Evolutionary conservation across 2,329 filamentous ascomycete genomes (phyloP).

Genomic region (Aspergillus candidus): DNA sequence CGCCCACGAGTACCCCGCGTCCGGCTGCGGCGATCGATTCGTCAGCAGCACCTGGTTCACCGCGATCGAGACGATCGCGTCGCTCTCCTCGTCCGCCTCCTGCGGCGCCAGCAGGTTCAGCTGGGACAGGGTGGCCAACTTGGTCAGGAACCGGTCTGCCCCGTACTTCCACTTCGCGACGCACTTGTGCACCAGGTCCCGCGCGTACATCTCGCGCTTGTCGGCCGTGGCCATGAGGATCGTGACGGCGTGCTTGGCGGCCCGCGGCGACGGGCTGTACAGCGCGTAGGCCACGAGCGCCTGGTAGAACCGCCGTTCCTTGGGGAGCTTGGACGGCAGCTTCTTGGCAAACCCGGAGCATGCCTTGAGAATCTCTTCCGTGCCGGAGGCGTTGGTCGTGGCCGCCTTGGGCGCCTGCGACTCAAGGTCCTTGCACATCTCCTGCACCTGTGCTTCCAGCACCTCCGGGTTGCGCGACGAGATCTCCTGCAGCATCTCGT

Average conservation of each 20-base stretch:
- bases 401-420: constrained; percentile 68
- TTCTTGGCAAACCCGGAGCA: constrained; percentile 86
- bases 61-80: constrained; percentile 71
- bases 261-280: constrained; percentile 71
- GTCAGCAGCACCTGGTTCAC: constrained; percentile 68
- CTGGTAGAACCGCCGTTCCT: constrained; percentile 72
- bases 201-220: constrained; percentile 76
- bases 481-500: constrained; percentile 86
- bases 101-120: constrained; percentile 68
- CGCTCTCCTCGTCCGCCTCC: constrained; percentile 65
- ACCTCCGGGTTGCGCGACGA: constrained; percentile 83
- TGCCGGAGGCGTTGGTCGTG: constrained; percentile 61
- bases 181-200: constrained; percentile 71
- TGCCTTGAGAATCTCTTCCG: constrained; percentile 89
- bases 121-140: constrained; percentile 51
- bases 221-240: constrained; percentile 75
- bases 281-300: constrained; percentile 77
- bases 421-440: constrained; percentile 80
- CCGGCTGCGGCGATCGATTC: constrained; percentile 51
- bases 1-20: constrained; percentile 62
- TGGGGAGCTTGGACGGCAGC: constrained; percentile 75
- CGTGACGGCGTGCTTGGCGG: constrained; percentile 88
- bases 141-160: constrained; percentile 63
- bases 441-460: constrained; percentile 86
- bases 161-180: constrained; percentile 69